Percentiles rank a stretch among this genome's conserved stretches.
Evolutionary conservation across 768 basidiomycete species (phyloP).

Genomic region (Gymnopilus dilepis): DNA sequence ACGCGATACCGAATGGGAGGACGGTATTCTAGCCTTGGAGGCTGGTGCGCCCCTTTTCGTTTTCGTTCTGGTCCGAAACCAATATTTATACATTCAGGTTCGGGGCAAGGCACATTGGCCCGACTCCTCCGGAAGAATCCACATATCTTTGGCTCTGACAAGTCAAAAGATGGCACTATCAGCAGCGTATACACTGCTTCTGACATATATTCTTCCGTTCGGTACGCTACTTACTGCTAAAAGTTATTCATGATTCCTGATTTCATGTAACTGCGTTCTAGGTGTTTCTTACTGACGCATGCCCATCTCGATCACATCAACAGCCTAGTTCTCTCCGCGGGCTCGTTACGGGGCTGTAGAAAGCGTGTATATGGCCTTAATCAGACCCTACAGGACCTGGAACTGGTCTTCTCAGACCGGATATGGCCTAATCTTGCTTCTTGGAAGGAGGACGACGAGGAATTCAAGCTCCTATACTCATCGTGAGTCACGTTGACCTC

Average conservation of each 20-base stretch:
- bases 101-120: constrained; percentile 80
- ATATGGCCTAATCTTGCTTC: constrained; percentile 89
- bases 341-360: constrained; percentile 64
- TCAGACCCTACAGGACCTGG: constrained; percentile 69
- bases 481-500: constrained; percentile 48
- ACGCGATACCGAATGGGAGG: constrained; percentile 65
- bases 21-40: constrained; percentile 85
- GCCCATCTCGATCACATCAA: constrained; percentile 91
- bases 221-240: constrained; percentile 37
- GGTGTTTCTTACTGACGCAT: constrained; percentile 86
- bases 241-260: not conserved
- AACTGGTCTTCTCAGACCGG: constrained; percentile 75
- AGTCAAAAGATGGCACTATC: constrained; percentile 24
- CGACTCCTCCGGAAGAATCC: constrained; percentile 63
- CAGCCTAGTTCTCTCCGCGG: constrained; percentile 83
- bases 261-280: constrained; percentile 33
- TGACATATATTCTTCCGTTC: constrained; percentile 60
- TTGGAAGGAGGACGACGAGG: constrained; percentile 67
- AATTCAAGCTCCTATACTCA: constrained; percentile 65
- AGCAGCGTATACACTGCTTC: constrained; percentile 41
- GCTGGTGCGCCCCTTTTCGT: constrained; percentile 62
- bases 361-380: constrained; percentile 68
- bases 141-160: constrained; percentile 49
- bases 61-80: not conserved
- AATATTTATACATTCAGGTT: constrained; percentile 56